Evolutionary conservation across 2,329 filamentous ascomycete genomes (phyloP), one percentile per base, ranked within the genome.

Genomic region (Cadophora sp.): DNA sequence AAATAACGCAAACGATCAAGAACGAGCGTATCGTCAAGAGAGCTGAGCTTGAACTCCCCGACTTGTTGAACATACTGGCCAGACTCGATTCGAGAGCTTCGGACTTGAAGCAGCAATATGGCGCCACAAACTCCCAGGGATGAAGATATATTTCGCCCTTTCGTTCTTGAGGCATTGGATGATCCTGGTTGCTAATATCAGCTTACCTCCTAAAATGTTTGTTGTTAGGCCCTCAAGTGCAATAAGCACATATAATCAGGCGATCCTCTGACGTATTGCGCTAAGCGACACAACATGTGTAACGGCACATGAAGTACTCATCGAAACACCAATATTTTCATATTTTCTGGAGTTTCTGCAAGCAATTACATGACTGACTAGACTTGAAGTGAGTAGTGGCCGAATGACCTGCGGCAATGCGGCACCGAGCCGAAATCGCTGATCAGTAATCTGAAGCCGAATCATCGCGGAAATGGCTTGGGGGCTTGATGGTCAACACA

Each of bases 391-490:
- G 40, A 26, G 3, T 63, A 62, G 65, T 37, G 65, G 62, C 50
- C 59, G 59, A 46, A 48, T 24, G 22, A 26, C 11, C 9, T 59
- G 51, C 62, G 34, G 51, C 40, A 29, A 19, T 37, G 34, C 3
- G 34, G 34, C 34, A 37, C 62, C 62, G 62, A 65, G 62, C 62
- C 43, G 37, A 27, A 58, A 50, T 27, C 1, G 34, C 7, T 56
- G 62, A 65, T 65, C 62, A 65, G 62, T 65, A 65, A 61, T 61
- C 58, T 31, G 14, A 46, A 46, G 58, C 27, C 37, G 37, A 61
- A 22, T 61, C 48, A 58, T 65, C 62, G 46, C 50, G 48, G 14
- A 56, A 9, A 46, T 19, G 34, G 27, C 22, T 64, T 55, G 58
- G 27, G 48, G 58, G 27, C 58, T 27, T 5, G 11, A 19, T 37